Evolutionary conservation across 2,329 filamentous ascomycete species (phyloP).

Genomic region (Pseudogymnoascus sp.): DNA sequence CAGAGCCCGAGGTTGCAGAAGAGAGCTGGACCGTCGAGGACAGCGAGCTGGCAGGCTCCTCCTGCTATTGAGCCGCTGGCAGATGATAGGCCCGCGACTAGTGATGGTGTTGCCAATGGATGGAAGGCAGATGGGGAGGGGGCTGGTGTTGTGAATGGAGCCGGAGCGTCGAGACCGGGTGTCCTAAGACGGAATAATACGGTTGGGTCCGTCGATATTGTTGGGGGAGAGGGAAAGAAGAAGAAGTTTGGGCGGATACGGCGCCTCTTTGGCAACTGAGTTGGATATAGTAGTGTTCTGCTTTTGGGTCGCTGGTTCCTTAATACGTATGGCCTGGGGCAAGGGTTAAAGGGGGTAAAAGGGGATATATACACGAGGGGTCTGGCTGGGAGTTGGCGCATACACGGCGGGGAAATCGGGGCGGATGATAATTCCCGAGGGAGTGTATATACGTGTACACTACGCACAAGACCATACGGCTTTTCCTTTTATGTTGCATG

Average conservation of each 20-base stretch:
- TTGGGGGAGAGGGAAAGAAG: not conserved
- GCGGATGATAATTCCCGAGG: not conserved
- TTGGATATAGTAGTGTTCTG: not conserved
- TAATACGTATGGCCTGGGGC: not conserved
- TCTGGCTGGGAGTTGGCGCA: not conserved
- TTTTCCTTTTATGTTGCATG: not conserved
- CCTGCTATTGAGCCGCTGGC: not conserved
- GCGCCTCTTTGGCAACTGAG: slow-evolving; percentile 1
- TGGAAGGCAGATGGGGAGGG: not conserved
- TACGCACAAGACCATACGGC: slow-evolving; percentile 2
- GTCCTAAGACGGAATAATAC: not conserved
- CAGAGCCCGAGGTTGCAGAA: slow-evolving; percentile 2
- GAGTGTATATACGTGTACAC: slow-evolving; percentile 9
- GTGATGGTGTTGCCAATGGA: not conserved
- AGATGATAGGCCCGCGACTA: not conserved
- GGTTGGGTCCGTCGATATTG: not conserved
- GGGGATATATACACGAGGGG: not conserved
- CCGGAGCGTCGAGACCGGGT: not conserved
- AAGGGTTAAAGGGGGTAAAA: not conserved
- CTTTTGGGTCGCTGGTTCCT: slow-evolving; percentile 1
- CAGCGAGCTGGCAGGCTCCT: not conserved
- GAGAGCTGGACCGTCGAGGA: not conserved
- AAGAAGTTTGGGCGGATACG: not conserved
- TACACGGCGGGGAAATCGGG: not conserved
- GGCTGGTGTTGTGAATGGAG: not conserved